Evolutionary conservation across 768 basidiomycete species (phyloP), one percentile per base, ranked within the genome.

Genomic region (Pulveroboletus sp.): DNA sequence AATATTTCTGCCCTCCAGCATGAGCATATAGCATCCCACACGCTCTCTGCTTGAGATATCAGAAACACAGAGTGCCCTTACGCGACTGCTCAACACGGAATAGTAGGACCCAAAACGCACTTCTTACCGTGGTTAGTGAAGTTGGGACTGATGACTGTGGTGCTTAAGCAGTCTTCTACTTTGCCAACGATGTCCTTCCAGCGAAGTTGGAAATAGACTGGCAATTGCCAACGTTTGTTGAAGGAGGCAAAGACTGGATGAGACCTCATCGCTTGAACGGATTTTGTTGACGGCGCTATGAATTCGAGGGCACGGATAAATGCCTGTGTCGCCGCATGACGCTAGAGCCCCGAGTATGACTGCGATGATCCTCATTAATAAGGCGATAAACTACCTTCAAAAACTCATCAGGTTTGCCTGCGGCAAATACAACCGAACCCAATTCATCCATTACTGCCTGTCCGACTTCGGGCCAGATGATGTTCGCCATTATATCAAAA

Each of bases 151-250:
- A 84, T 62, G 38, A 68, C 68, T 21, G 71, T 67, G 17, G 62
- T 60, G 15, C 68, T 62, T 12, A 98, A 69, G 2, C 71, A 68
- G 11, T 85, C 83, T 69, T 99, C 96, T 14, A 96, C 70, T 43
- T 73, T 76, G 0, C 77, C 71, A 0, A 93, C 82, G 45, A 95
- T 89, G 62, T 96, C 95, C 69, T 96, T 96, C 92, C 94, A 95
- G 39, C 95, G 80, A 52, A 99, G 73, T 62, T 99, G 96, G 66
- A 95, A 98, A 65, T 98, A 98, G 8, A 98, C 88, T 1, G 92
- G 89, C 3, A 99, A 77, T 64, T 98, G 96, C 94, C 96, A 99
- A 32, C 93, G 79, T 52, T 80, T 77, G 62, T 87, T 81, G 62
- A 98, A 96, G 1, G 82, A 68, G 21, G 61, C 55, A 64, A 85